Evolutionary conservation across 2,329 filamentous ascomycete species (phyloP).

Genomic region (Coniochaeta hoffmannii): DNA sequence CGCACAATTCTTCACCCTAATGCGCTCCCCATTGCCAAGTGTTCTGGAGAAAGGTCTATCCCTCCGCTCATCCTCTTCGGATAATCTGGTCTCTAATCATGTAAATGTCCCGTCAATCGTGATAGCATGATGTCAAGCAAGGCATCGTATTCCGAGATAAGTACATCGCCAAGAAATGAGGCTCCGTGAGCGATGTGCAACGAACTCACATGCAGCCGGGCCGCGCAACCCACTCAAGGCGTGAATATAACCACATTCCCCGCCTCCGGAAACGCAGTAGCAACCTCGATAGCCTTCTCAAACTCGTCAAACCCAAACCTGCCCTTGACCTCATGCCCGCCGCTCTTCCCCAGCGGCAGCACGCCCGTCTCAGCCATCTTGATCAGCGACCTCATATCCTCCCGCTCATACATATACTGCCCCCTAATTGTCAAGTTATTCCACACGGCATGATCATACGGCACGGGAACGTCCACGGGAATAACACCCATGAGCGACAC

Average conservation of each 20-base stretch:
- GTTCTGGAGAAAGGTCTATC: too few species aligned
- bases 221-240: neutral
- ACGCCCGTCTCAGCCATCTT: slow-evolving; percentile 33
- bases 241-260: neutral
- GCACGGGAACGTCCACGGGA: slow-evolving; percentile 18
- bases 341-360: slow-evolving; percentile 20
- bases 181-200: too few species aligned
- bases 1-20: too few species aligned
- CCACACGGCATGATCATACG: slow-evolving; percentile 19
- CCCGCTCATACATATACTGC: slow-evolving; percentile 37
- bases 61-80: too few species aligned
- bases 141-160: too few species aligned
- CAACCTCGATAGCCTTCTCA: neutral
- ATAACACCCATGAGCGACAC: slow-evolving; percentile 24
- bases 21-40: too few species aligned
- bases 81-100: too few species aligned
- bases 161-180: too few species aligned
- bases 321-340: slow-evolving; percentile 17
- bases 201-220: too few species aligned
- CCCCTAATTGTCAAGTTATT: slow-evolving; percentile 29
- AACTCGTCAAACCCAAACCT: slow-evolving; percentile 37
- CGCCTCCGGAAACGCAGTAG: neutral
- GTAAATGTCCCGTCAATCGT: too few species aligned
- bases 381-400: slow-evolving; percentile 29
- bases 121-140: too few species aligned